Conservation (phyloP, 106 monocot genomes). For the Vanilla planifolia region DNA sequence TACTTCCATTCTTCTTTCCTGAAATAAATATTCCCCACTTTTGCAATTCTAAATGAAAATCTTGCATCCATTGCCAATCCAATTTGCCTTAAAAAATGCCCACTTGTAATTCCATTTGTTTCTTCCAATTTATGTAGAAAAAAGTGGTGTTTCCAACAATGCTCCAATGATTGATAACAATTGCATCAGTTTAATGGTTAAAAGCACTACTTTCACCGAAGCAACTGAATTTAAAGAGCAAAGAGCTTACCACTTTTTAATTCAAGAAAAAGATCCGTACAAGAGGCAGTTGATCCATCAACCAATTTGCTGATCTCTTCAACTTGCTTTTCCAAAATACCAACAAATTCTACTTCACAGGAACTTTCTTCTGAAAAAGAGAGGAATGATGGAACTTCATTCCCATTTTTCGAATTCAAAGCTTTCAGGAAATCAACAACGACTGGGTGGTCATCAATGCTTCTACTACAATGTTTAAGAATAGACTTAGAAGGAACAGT, state of each 20-base stretch:
- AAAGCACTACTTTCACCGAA: background rate
- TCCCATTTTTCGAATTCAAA: slow-evolving; percentile 13
- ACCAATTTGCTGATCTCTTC: slow-evolving; percentile 40
- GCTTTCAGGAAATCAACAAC: slow-evolving; percentile 30
- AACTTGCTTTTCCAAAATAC: slow-evolving; percentile 40
- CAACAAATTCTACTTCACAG: slow-evolving; percentile 24
- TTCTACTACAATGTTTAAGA: slow-evolving; percentile 31
- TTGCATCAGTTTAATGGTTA: background rate
- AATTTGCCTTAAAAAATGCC: too few relatives aligned
- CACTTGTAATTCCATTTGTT: too few relatives aligned
- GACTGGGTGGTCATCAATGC: slow-evolving; percentile 35
- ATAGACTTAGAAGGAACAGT: slow-evolving; percentile 42
- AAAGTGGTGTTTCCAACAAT: background rate
- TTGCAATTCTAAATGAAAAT: too few relatives aligned
- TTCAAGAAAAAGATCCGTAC: slow-evolving; percentile 14
- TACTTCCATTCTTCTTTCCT: too few relatives aligned
- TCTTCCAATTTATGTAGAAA: too few relatives aligned
- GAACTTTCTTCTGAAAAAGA: slow-evolving; percentile 21
- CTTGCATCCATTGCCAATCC: too few relatives aligned
- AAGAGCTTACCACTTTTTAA: slow-evolving; percentile 26
- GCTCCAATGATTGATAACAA: background rate
- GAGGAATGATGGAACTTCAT: slow-evolving; percentile 15
- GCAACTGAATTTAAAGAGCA: background rate
- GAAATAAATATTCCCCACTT: too few relatives aligned
- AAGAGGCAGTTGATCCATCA: slow-evolving; percentile 20